Evolutionary conservation across 306 rosid species (phyloP).

Genomic region (Dalbergia cochinchinensis): DNA sequence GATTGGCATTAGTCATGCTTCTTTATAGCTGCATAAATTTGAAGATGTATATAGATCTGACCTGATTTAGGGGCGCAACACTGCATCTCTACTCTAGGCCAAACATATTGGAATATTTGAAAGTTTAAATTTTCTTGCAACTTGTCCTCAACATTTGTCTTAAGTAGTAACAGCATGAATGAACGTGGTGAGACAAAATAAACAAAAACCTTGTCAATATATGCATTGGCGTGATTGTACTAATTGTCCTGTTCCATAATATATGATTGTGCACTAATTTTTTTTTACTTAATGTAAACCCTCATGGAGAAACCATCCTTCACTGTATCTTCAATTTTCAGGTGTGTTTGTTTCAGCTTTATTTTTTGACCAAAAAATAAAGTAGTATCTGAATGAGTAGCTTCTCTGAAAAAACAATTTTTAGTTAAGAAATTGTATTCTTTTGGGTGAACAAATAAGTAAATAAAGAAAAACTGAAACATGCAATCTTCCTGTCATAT

Average conservation of each 20-base stretch:
- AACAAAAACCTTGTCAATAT: background rate
- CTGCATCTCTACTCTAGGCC: no score
- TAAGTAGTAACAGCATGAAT: background rate
- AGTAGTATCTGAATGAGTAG: no score
- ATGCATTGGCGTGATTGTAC: constrained; percentile 1
- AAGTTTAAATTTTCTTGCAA: background rate
- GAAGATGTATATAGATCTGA: background rate
- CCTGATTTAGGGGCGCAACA: no score
- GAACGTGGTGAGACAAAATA: background rate
- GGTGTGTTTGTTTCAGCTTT: no score
- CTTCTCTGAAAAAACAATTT: no score
- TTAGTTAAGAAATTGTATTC: no score
- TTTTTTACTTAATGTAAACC: background rate
- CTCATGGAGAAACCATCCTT: constrained; percentile 5
- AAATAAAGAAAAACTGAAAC: no score
- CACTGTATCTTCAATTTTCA: background rate
- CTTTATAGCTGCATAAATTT: constrained; percentile 13
- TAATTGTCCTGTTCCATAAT: background rate
- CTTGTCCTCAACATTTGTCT: background rate
- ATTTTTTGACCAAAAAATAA: no score
- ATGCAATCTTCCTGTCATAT: background rate
- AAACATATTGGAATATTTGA: background rate
- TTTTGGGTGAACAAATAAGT: no score
- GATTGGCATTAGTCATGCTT: background rate
- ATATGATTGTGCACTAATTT: background rate